Base-by-base conservation (phyloP, 352 stramenopile genomes). In the Pythium aquatile region DNA sequence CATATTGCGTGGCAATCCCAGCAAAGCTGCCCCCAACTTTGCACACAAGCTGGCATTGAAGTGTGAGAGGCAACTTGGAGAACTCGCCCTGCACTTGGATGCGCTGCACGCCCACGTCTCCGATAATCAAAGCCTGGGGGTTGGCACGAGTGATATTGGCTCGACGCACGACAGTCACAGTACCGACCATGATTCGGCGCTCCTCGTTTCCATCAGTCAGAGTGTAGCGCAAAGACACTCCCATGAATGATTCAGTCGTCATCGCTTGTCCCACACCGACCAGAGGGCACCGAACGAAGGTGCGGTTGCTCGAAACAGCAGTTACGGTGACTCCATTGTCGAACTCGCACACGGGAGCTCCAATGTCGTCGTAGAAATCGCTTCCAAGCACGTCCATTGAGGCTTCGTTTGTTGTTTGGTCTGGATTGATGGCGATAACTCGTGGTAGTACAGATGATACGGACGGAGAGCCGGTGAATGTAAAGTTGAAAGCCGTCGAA, bases 201-300 rank as follows among this genome's bases (percentile, higher is more conserved):
- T 48, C 33, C 9, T 35, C 9, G 16, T 8, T 48, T 2, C 14
- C 16, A 20, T 9, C 14, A 24, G 47, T 35, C 3, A 17, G 20
- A 1, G 20, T 26, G n/a, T 60, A 64, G 16, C 37, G 26, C 35
- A 69, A 20, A 14, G 56, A 42, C 24, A 69, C 2, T 6, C 39
- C 29, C 11, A 61, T 37, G 20, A 64, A 69, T 17, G 63, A 1
- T 5, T 28, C 16, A 7, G 32, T 37, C 4, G 4, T 30, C 46
- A 53, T 4, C 33, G 7, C 17, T 58, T 16, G 6, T 44, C 3
- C 49, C 32, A 48, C 6, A 8, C 28, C 55, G 20, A 51, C 44
- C n/a, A 67, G 11, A 17, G 61, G 55, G 24, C 61, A 68, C 7
- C 24, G 56, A 39, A 70, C 63, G 3, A 65, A 37, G 6, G 56